phyloP scores from a whole-genome alignment of 306 rosid species.

The Fragaria ananassa region DNA sequence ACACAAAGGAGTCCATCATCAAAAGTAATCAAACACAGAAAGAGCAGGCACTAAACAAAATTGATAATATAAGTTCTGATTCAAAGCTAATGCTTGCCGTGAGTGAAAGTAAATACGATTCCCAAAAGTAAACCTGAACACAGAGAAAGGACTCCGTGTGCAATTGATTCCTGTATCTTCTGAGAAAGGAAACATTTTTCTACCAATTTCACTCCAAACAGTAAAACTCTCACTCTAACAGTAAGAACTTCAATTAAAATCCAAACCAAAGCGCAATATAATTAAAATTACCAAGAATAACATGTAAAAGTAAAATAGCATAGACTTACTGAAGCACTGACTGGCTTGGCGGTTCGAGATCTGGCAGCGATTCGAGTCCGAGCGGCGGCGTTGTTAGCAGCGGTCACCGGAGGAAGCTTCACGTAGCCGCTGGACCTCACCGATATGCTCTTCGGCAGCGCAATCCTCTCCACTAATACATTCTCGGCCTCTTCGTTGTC shows the following conservation, averaged over 20 bases:
- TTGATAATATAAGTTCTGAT: background rate
- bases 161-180: background rate
- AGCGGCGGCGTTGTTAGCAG: constrained; percentile 37
- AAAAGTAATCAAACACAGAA: background rate
- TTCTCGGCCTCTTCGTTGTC: constrained; percentile 41
- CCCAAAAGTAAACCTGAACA: background rate
- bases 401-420: constrained; percentile 42
- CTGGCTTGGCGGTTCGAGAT: constrained; percentile 44
- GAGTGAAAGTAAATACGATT: background rate
- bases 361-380: constrained; percentile 46
- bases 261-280: background rate
- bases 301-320: background rate
- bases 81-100: background rate
- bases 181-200: background rate
- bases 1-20: background rate
- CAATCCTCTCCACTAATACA: constrained; percentile 53
- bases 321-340: constrained; percentile 50
- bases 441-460: constrained; percentile 90
- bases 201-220: background rate
- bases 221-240: background rate
- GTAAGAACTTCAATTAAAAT: background rate
- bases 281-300: background rate
- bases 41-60: background rate
- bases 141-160: background rate
- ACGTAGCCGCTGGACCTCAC: constrained; percentile 81